phyloP scores from a whole-genome alignment of 2,329 filamentous ascomycete species.

The Hymenoscyphus fructigenus region DNA sequence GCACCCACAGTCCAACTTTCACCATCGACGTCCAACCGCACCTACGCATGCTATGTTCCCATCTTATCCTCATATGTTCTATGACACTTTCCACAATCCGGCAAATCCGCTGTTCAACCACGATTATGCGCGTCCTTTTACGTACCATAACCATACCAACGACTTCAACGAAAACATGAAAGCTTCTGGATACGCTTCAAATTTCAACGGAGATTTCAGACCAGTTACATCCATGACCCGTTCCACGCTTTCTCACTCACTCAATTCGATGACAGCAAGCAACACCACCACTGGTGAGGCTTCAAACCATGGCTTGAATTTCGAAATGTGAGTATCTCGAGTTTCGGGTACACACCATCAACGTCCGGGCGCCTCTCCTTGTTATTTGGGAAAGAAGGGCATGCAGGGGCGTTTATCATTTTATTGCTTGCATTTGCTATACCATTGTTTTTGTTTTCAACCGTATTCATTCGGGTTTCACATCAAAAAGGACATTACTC shows the following conservation, averaged over 20 bases:
- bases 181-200: slow-evolving; percentile 13
- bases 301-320: slow-evolving; percentile 17
- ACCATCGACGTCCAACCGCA: slow-evolving; percentile 20
- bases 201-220: slow-evolving; percentile 23
- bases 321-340: slow-evolving; percentile 17
- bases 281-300: not conserved
- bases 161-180: slow-evolving; percentile 20
- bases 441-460: slow-evolving; percentile 5
- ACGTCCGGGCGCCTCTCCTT: not conserved
- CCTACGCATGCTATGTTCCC: slow-evolving; percentile 21
- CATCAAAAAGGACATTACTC: slow-evolving; percentile 8
- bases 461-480: not conserved
- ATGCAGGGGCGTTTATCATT: slow-evolving; percentile 5
- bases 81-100: slow-evolving; percentile 29
- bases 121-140: slow-evolving; percentile 24
- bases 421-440: slow-evolving; percentile 10
- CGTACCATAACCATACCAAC: slow-evolving; percentile 14
- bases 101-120: slow-evolving; percentile 30
- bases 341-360: not conserved
- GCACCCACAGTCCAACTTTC: slow-evolving; percentile 13
- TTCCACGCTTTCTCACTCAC: slow-evolving; percentile 13
- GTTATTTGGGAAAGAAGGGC: not conserved
- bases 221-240: slow-evolving; percentile 17
- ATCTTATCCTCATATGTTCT: slow-evolving; percentile 30
- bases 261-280: not conserved